These are phyloP conservation scores for Hygrophorus pudorinus DNA, from an alignment of 768 basidiomycete species.

Conservation along the genomic window DNA sequence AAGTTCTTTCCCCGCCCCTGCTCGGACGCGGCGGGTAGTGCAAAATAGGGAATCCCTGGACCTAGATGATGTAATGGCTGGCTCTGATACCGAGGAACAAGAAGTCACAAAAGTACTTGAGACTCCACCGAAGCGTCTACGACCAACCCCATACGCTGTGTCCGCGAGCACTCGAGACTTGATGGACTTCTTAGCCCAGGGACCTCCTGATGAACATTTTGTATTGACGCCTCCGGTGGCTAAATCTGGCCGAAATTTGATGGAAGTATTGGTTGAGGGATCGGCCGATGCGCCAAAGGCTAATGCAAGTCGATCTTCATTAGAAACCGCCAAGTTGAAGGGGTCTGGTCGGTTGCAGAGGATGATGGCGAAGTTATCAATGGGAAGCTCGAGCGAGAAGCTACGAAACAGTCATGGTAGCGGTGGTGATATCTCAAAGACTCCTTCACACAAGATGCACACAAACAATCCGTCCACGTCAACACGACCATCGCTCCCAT, in stretches of 20 bases:
- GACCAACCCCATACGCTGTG: conserved; percentile 18
- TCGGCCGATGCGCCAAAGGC: conserved; percentile 31
- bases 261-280: conserved; percentile 50
- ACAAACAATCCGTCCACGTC: conserved; percentile 7
- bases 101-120: neutral
- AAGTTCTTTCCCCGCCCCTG: conserved; percentile 18
- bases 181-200: conserved; percentile 46
- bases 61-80: conserved; percentile 66
- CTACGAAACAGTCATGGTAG: conserved; percentile 8
- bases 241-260: conserved; percentile 35
- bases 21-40: conserved; percentile 41
- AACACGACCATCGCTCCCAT: neutral
- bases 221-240: conserved; percentile 30
- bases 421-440: conserved; percentile 4
- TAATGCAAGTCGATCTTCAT: conserved; percentile 18
- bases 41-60: conserved; percentile 61
- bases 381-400: conserved; percentile 32
- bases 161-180: conserved; percentile 42
- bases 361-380: conserved; percentile 74
- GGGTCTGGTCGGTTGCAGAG: conserved; percentile 57
- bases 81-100: conserved; percentile 51
- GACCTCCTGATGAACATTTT: conserved; percentile 40
- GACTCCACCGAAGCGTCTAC: conserved; percentile 11
- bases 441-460: neutral
- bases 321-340: conserved; percentile 39